Base-by-base conservation (phyloP, 108 stramenopile genomes). In the Cyclotella cryptica region DNA sequence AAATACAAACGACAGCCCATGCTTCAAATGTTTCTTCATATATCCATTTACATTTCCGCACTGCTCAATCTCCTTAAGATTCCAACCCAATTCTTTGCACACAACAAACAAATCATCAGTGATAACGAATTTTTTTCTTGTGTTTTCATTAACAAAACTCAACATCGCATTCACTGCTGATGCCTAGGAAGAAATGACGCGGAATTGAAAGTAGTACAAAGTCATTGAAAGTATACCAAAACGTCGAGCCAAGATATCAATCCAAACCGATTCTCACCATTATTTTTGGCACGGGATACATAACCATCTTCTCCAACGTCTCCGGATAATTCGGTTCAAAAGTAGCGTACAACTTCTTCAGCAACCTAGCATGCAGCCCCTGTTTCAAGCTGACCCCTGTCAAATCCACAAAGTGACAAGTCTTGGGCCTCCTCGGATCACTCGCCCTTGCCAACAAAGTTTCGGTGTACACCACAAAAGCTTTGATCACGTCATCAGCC, bases 291-390 rank as follows among this genome's bases (percentile, higher is more conserved):
- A 94, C 91, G 10, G 93, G 93, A 72, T 87, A 92, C 87, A 94
- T 85, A 3, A 94, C 89, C 93, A 94, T 89, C 66, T 88, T 88
- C 54, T 64, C 51, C 35, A 71, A 22, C 10, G 90, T 91, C 59
- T 93, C 93, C 47, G 93, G 93, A 67, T 94, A 92, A 65, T 74
- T 94, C 12, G 93, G 88, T 68, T 94, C 93, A 66, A 94, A 94
- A 0, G 89, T 67, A 6, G 77, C 72, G 77, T 94, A 92, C 28
- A 94, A 80, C 65, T 90, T 87, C 47, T 87, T 87, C 53, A 94
- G 64, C 18, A 86, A 46, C 27, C 87, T 87, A 10, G 83, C 86
- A n/a, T 88, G 83, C 45, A 94, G 81, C 1, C 93, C 93, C 54
- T 66, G 74, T 21, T 85, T 89, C 10, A 94, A 77, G 27, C 80